Evolutionary conservation across 1,284 basidiomycete species (phyloP), one percentile per base, ranked within the genome.

Genomic region (Ceratobasidium sp.): DNA sequence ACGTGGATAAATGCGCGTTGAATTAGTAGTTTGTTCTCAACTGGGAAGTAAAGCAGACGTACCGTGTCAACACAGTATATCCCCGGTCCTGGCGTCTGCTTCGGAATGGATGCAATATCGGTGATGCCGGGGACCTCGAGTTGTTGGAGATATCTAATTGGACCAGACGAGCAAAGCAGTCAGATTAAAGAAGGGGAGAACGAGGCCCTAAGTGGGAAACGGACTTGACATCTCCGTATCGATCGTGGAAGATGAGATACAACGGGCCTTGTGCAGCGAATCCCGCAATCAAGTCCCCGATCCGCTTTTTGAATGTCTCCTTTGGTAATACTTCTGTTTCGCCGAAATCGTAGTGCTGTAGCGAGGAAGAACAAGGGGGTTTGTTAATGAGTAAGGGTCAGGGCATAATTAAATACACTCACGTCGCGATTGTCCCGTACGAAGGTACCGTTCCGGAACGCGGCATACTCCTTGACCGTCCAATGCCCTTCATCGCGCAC

Each of bases 181-280:
- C 36, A 5, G 36, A 11, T 11, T 41, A 41, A 5, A 41, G 4
- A 11, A 41, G 36, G 36, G 1, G 4, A 47, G 60, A 29, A 44
- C 15, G 59, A 27, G 4, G 36, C 36, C 36, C 36, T 5, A 41
- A 41, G 45, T 17, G 9, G 36, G 17, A 15, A 14, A 80, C 87
- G 54, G 76, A 91, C 89, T 91, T 91, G 80, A 95, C 84, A 81
- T 95, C 93, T 77, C 91, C 88, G 75, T 83, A 87, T 64, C 86
- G 84, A 80, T 94, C 92, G 81, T 95, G 94, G 81, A 95, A 93
- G 11, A 95, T 86, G 41, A 95, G 85, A 80, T 90, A 94, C n/a
- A 94, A 82, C 0, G 92, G 90, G 0, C 91, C 91, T 33, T 83
- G 78, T 14, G 69, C 76, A 4, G 80, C 79, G 74, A 88, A 81